These are phyloP conservation scores for Potentilla sterilis DNA, from an alignment of 306 rosid species.

Conservation along the genomic window DNA sequence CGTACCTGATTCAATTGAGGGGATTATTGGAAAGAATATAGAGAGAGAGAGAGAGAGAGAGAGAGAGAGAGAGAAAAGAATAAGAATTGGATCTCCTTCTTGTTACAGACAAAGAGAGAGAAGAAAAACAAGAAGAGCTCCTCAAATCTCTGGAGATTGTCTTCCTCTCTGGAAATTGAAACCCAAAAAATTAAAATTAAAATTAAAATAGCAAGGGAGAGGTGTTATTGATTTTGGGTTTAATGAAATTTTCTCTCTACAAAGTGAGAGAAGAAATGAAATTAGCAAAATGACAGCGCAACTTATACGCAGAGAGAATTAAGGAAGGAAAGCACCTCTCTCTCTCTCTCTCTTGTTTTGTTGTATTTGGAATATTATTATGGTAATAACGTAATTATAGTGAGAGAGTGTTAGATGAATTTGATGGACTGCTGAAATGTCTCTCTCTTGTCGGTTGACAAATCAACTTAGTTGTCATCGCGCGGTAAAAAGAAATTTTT, in stretches of 20 bases:
- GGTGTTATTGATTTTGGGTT: too few relatives aligned
- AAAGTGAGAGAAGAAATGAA: neutral
- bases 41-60: too few relatives aligned
- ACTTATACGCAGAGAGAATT: conserved; percentile 47
- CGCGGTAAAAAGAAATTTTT: neutral
- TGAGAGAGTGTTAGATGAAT: neutral
- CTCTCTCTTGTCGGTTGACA: neutral
- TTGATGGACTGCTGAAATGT: conserved; percentile 1
- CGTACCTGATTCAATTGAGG: conserved; percentile 10
- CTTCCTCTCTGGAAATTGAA: conserved; percentile 1
- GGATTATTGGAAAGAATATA: neutral
- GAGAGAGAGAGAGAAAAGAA: neutral
- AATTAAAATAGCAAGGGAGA: neutral
- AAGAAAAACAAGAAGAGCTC: conserved; percentile 5
- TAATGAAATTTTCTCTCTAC: too few relatives aligned
- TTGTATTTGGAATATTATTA: too few relatives aligned
- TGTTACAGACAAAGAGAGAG: neutral
- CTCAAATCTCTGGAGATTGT: conserved; percentile 13
- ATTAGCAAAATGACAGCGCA: conserved; percentile 61
- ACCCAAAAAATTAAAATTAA: neutral
- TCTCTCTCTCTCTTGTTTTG: too few relatives aligned
- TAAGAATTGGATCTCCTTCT: conserved; percentile 15
- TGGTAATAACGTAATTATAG: neutral
- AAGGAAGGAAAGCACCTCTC: conserved; percentile 8
- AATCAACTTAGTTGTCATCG: neutral